phyloP scores from a whole-genome alignment of 129 eudicot species.

The Artemisia annua region DNA sequence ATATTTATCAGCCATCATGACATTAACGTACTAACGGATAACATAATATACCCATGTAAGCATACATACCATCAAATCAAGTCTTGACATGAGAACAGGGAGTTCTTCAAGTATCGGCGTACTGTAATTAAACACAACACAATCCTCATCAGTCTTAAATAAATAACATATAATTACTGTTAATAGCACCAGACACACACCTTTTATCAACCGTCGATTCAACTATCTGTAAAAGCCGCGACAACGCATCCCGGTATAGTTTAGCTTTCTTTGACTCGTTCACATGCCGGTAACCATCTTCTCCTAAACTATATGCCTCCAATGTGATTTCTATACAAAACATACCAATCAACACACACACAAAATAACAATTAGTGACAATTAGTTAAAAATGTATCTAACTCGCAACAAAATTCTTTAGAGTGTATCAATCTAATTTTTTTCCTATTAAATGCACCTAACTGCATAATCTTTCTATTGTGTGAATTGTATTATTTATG shows the following conservation, averaged over 20 bases:
- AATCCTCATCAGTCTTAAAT: constrained; percentile 1
- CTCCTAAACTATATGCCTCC: constrained; percentile 33
- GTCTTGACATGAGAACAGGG: constrained; percentile 62
- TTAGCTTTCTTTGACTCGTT: constrained; percentile 49
- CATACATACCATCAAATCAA: constrained; percentile 61
- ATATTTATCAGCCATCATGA: neutral
- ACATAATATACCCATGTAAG: neutral
- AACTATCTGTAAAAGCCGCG: constrained; percentile 41
- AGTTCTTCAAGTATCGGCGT: constrained; percentile 56
- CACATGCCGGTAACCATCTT: constrained; percentile 40
- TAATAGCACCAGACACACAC: constrained; percentile 16
- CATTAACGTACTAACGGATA: neutral
- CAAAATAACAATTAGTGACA: neutral
- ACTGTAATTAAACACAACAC: constrained; percentile 39
- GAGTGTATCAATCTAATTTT: no score
- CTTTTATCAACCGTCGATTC: constrained; percentile 48
- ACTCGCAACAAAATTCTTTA: no score
- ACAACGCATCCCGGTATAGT: constrained; percentile 54
- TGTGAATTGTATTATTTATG: no score
- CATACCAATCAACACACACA: no score
- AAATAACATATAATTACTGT: no score
- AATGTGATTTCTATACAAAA: constrained; percentile 48
- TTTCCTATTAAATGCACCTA: no score
- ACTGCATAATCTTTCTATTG: no score
- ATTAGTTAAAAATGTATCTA: no score